Percentiles rank a stretch among this genome's conserved stretches.
Conservation (phyloP, 305 asterid genomes). For the Solanum hybrid region DNA sequence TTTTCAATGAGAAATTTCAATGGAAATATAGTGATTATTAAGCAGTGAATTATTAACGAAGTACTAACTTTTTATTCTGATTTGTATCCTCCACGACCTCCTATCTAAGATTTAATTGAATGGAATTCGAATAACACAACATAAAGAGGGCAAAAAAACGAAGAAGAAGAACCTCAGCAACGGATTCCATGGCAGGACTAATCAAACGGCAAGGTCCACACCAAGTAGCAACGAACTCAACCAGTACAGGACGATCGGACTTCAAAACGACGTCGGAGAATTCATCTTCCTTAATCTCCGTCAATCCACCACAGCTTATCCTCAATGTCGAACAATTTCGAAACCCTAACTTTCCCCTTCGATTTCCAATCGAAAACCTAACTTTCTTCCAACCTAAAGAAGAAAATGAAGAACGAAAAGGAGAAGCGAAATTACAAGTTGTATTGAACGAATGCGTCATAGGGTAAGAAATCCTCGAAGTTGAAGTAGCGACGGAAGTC, state of each 20-base stretch:
- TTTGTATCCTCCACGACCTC: not conserved
- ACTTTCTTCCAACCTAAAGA: not conserved
- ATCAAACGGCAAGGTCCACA: slow-evolving; percentile 95
- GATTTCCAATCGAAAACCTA: not conserved
- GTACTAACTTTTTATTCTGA: not conserved
- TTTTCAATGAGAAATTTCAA: not conserved
- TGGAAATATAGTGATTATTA: not conserved
- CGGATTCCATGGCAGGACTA: slow-evolving; percentile 54
- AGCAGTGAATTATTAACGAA: too few species aligned
- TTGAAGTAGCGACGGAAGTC: not conserved
- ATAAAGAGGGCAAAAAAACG: not conserved
- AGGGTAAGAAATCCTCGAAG: not conserved
- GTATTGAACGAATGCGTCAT: not conserved
- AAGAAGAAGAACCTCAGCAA: slow-evolving; percentile 48
- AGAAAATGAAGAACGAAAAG: not conserved
- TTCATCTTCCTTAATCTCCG: slow-evolving; percentile 41
- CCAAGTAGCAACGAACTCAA: slow-evolving; percentile 90
- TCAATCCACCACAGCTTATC: slow-evolving; percentile 30
- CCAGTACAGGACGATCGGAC: slow-evolving; percentile 72
- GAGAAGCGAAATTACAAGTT: not conserved
- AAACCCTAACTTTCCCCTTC: not conserved
- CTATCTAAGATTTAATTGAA: not conserved
- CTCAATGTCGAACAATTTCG: not conserved
- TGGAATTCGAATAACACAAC: not conserved
- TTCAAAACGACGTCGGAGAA: slow-evolving; percentile 69